These are phyloP conservation scores for Bipolaris zeicola DNA, from an alignment of 2,329 filamentous ascomycete genomes.

Conservation along the genomic window DNA sequence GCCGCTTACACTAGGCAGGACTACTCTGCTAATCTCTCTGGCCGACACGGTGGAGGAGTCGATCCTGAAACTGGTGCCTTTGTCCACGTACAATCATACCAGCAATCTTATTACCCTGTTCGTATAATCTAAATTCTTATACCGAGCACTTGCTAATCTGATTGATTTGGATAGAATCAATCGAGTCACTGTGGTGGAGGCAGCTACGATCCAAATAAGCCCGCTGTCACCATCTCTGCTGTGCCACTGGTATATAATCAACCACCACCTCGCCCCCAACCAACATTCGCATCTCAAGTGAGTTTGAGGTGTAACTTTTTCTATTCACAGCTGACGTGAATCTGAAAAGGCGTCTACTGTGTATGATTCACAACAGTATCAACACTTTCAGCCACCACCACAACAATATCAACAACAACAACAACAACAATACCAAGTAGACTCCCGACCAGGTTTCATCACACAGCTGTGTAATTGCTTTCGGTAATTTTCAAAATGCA, in stretches of 20 bases:
- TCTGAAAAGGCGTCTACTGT: conserved; percentile 9
- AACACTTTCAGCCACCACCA: conserved; percentile 8
- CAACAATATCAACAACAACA: not conserved
- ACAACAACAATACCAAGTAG: conserved; percentile 6
- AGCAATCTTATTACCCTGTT: conserved; percentile 16
- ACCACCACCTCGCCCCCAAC: conserved; percentile 15
- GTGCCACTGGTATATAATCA: conserved; percentile 11
- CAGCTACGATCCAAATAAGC: conserved; percentile 20
- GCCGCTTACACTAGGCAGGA: conserved; percentile 21
- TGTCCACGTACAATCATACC: conserved; percentile 8
- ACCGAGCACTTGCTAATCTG: not conserved
- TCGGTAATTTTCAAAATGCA: conserved; percentile 15
- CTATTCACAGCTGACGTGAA: conserved; percentile 3
- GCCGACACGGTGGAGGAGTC: conserved; percentile 31
- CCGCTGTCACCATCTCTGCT: conserved; percentile 11
- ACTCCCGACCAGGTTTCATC: conserved; percentile 21
- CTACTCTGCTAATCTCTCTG: conserved; percentile 16
- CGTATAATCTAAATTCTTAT: not conserved
- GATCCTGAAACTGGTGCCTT: conserved; percentile 23
- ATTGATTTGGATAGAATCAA: not conserved
- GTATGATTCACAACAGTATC: conserved; percentile 12
- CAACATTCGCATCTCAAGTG: conserved; percentile 19
- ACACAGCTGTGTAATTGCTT: conserved; percentile 27
- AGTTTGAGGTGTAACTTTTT: not conserved
- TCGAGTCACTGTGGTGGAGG: conserved; percentile 23